Evolutionary conservation across 2,329 filamentous ascomycete species (phyloP), one percentile per base, ranked within the genome.

Genomic region (Tympanopsis confertula): DNA sequence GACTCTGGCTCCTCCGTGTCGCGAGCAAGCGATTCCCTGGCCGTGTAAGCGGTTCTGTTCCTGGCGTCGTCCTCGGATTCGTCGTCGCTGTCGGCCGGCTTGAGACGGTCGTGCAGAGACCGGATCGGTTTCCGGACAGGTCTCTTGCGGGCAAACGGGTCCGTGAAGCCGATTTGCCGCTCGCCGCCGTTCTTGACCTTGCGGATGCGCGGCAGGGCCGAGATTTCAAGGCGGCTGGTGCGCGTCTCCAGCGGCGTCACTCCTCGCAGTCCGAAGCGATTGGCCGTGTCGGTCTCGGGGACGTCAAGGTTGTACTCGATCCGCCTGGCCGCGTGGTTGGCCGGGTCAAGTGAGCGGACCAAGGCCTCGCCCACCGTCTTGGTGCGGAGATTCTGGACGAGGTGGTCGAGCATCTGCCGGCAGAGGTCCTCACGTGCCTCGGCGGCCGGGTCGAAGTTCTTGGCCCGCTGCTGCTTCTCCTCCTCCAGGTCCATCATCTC

Each of bases 1-100:
- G 85, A 94, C 42, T 91, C 88, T 24, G 78, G 78, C 45, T 91
- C 88, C 53, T 94, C 88, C 0, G 85, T 93, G 53, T 88, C 86
- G 35, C 80, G 71, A 13, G 73, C 75, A 36, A 79, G 59, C 12
- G 82, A 76, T 22, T 62, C 62, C n/a, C n/a, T n/a, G n/a, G n/a
- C n/a, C n/a, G n/a, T n/a, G 28, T 63, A 61, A 28, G 24, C 24
- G n/a, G 74, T 81, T 36, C 69, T 62, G 35, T 73, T 73, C 45
- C 75, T 73, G 2, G 59, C 64, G 39, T 95, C 87, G 46, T 93
- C 88, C 45, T 94, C 88, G 0, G 86, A 93, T 54, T 95, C 86
- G 13, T 82, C 83, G 30, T 86, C 82, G 44, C 82, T 83, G 43
- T 82, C 75, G 52, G 82, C 74, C 45, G 80, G 74, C 45, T 82